Evolutionary conservation across 495 filamentous ascomycete species (phyloP), one percentile per base, ranked within the genome.

Genomic region (Pyronema omphalodes): DNA sequence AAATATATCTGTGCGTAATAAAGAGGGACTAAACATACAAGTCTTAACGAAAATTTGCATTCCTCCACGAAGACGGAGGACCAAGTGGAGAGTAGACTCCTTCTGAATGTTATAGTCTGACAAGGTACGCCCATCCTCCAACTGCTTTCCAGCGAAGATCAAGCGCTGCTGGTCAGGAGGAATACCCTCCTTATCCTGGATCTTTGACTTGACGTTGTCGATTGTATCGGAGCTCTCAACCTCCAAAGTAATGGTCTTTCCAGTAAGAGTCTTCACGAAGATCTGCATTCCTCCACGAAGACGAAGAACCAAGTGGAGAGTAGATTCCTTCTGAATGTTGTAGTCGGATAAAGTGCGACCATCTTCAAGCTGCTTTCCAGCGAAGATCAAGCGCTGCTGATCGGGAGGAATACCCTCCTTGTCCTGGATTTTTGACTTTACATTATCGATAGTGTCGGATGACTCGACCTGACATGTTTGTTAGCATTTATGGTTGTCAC

Each of bases 181-280:
- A 46, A 85, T 85, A 9, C 81, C 81, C 66, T 85, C 81, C 71
- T 85, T 85, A 55, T 85, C 58, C 63, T 60, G 82, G 62, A 86
- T 86, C 73, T 86, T 64, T 74, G 85, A 84, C 79, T 98, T 98
- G 75, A 98, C 91, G 84, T 95, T 96, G 79, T 96, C 93, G 72
- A 99, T 96, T 67, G 89, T 96, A 74, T 99, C 93, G 66, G 80
- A 86, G 56, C 88, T 94, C 83, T 96, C 91, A 73, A 96, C 93
- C 88, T 99, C 91, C 66, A 99, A 91, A 84, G 91, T 99, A 82
- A 96, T 96, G 69, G 91, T 99, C 82, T 96, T 99, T 29, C 23
- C 23, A 5, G 23, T 29, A 29, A 29, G 23, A 29, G 23, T 29
- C 23, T 29, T 29, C 2, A 29, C 23, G 23, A 29, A 29, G 23